These are phyloP conservation scores for Protomyces inouyei DNA, from an alignment of 1,139 yeast genomes.

Conservation along the genomic window DNA sequence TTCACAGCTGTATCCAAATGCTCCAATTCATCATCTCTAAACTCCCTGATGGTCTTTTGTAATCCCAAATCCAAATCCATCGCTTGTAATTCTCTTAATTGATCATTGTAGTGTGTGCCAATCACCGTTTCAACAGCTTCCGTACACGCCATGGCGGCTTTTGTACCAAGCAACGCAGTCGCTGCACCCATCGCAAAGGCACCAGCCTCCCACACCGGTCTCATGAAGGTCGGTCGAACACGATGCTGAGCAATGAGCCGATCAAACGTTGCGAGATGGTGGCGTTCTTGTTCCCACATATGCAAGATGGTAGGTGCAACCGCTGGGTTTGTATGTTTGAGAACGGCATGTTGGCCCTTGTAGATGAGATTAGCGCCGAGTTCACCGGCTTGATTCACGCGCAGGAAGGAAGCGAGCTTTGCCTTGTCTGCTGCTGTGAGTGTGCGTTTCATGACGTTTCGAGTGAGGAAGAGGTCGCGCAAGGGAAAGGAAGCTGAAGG, in stretches of 20 bases:
- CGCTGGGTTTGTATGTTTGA: conserved; percentile 54
- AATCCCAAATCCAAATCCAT: conserved; percentile 56
- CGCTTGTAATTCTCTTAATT: conserved; percentile 66
- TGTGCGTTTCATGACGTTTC: conserved; percentile 4
- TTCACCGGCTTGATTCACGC: conserved; percentile 98
- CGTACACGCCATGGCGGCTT: conserved; percentile 99
- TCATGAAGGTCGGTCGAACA: conserved; percentile 82
- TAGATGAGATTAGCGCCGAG: conserved; percentile 95
- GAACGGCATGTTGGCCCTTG: conserved; percentile 79
- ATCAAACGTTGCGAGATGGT: conserved; percentile 83
- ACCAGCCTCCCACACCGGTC: conserved; percentile 91
- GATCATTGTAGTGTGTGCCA: conserved; percentile 92
- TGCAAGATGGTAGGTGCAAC: conserved; percentile 74
- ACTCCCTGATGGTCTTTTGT: conserved; percentile 61
- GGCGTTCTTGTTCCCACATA: conserved; percentile 98
- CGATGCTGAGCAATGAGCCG: conserved; percentile 66
- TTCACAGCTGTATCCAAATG: conserved; percentile 91
- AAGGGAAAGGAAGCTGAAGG: neutral
- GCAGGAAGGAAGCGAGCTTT: conserved; percentile 41
- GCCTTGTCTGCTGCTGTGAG: conserved; percentile 17
- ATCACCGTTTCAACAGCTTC: conserved; percentile 98
- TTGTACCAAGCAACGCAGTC: conserved; percentile 82
- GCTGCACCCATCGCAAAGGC: conserved; percentile 82
- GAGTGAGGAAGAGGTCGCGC: neutral
- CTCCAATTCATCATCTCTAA: conserved; percentile 92